Conservation (phyloP, 352 stramenopile genomes). For the Aphanomyces stellatus region DNA sequence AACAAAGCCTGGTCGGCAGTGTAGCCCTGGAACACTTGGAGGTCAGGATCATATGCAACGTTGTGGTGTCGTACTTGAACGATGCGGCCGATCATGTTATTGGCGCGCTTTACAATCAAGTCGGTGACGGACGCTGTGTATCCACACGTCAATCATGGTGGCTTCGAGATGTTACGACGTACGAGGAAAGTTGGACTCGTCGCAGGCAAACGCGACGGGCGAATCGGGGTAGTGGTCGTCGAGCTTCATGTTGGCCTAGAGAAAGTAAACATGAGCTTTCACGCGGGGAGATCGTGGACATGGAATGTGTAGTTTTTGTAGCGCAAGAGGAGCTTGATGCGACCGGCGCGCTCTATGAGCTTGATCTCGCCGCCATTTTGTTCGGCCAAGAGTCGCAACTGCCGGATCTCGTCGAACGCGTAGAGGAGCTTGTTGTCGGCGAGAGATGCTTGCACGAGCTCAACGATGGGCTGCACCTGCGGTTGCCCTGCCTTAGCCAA, state of each 20-base stretch:
- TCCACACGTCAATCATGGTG: not conserved
- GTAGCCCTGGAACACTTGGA: slow-evolving; percentile 10
- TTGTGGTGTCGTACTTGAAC: too few relatives aligned
- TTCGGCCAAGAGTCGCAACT: slow-evolving; percentile 7
- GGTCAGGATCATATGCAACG: too few relatives aligned
- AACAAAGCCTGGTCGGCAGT: slow-evolving; percentile 8
- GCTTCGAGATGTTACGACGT: not conserved
- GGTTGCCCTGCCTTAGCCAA: not conserved
- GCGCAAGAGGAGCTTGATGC: slow-evolving; percentile 5
- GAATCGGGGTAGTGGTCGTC: slow-evolving; percentile 17
- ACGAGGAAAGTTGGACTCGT: slow-evolving; percentile 11
- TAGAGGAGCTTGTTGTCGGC: slow-evolving; percentile 14
- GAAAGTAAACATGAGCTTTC: not conserved
- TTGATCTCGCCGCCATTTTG: slow-evolving; percentile 9
- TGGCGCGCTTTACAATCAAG: not conserved
- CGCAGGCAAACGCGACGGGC: not conserved
- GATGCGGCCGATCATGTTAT: slow-evolving; percentile 6
- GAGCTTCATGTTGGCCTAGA: slow-evolving; percentile 15
- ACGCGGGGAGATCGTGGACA: not conserved
- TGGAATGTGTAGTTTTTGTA: not conserved
- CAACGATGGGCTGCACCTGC: slow-evolving; percentile 5
- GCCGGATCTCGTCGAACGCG: slow-evolving; percentile 7
- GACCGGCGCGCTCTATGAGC: slow-evolving; percentile 4
- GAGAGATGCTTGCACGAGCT: not conserved
- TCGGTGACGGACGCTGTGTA: not conserved